A percentile compares a stretch with the other conserved stretches of the same genome.
Evolutionary conservation across 2,329 filamentous ascomycete species (phyloP).

Genomic region (Calonectria pseudoturangicola): DNA sequence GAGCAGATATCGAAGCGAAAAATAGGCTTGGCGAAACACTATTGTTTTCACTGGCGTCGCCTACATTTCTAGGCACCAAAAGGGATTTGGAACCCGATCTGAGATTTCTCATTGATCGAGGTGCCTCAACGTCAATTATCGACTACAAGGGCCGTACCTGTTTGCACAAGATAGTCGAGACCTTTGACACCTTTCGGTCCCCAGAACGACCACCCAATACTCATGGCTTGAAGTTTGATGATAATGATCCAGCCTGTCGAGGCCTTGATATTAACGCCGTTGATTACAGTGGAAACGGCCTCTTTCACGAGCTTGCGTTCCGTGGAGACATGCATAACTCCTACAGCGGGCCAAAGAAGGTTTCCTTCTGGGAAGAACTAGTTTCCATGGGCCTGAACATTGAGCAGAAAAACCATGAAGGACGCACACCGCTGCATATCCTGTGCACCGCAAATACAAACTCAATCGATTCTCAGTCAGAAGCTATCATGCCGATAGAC

Average conservation of each 20-base stretch:
- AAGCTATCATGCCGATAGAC: conserved; percentile 34
- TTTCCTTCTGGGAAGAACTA: conserved; percentile 42
- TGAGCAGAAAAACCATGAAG: conserved; percentile 44
- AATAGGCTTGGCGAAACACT: conserved; percentile 44
- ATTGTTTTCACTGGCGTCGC: conserved; percentile 38
- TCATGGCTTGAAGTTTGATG: not conserved
- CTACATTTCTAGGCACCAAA: not conserved
- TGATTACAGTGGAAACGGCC: conserved; percentile 48
- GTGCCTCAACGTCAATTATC: conserved; percentile 38
- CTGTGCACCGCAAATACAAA: conserved; percentile 33
- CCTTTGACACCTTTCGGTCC: not conserved
- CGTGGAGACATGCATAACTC: not conserved
- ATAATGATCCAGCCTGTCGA: conserved; percentile 29
- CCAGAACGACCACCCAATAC: not conserved
- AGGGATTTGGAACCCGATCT: conserved; percentile 26
- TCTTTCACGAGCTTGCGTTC: conserved; percentile 49
- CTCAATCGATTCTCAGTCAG: not conserved
- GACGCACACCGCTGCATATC: conserved; percentile 51
- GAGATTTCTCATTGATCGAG: conserved; percentile 38
- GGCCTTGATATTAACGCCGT: conserved; percentile 41
- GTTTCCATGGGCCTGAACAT: conserved; percentile 40
- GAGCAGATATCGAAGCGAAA: conserved; percentile 49
- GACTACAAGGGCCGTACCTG: conserved; percentile 44
- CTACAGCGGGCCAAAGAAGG: not conserved
- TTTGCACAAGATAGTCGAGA: conserved; percentile 44